A percentile compares a stretch with the other conserved stretches of the same genome.
phyloP scores from a whole-genome alignment of 1,284 basidiomycete species.

The Pyrrhoderma noxium region DNA sequence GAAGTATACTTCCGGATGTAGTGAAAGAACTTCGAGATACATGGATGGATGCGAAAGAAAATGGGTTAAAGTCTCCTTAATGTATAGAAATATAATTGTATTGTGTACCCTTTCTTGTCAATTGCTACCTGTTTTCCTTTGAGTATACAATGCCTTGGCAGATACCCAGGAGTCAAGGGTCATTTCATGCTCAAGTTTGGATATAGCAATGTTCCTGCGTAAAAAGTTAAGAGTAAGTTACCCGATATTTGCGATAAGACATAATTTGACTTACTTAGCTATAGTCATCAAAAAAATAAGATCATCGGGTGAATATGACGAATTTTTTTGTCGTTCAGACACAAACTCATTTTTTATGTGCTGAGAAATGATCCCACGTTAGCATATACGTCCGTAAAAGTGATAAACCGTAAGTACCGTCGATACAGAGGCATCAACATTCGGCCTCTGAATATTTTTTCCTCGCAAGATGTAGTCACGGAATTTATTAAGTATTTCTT shows the following conservation, averaged over 20 bases:
- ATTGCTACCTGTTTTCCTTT: slow-evolving; percentile 24
- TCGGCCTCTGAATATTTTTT: slow-evolving; percentile 38
- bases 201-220: slow-evolving; percentile 22
- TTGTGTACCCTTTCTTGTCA: not conserved
- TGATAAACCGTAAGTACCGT: slow-evolving; percentile 33
- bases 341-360: slow-evolving; percentile 73
- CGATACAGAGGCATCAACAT: slow-evolving; percentile 45
- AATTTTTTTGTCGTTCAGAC: slow-evolving; percentile 41
- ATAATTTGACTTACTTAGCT: slow-evolving; percentile 42
- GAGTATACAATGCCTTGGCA: slow-evolving; percentile 32
- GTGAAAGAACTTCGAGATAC: slow-evolving; percentile 50
- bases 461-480: slow-evolving; percentile 49
- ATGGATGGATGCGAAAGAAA: slow-evolving; percentile 61
- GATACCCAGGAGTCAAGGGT: slow-evolving; percentile 34
- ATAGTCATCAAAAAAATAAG: slow-evolving; percentile 57
- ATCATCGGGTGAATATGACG: slow-evolving; percentile 46
- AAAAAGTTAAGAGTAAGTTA: no score
- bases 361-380: slow-evolving; percentile 30
- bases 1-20: slow-evolving; percentile 41
- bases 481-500: slow-evolving; percentile 43
- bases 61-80: slow-evolving; percentile 44
- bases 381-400: not conserved
- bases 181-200: slow-evolving; percentile 29
- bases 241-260: no score
- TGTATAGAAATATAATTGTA: not conserved